Evolutionary conservation across 208 protist genomes (phyloP).

Genomic region (Angomonas ambiguus): DNA sequence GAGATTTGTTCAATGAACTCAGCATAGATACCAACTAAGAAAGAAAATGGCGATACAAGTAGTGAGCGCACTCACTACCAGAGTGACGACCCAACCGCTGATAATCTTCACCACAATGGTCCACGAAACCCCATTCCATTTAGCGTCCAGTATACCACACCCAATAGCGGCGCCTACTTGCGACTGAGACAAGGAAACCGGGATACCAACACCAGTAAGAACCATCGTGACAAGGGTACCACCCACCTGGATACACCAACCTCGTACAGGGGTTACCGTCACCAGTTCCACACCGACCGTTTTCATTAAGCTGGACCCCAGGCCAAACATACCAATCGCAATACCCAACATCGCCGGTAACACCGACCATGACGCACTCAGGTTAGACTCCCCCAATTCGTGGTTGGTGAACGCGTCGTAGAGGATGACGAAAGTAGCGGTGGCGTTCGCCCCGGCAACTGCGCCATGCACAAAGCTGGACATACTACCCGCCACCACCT

Average conservation of each 20-base stretch:
- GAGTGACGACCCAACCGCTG: constrained; percentile 67
- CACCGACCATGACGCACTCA: constrained; percentile 64
- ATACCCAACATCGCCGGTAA: constrained; percentile 79
- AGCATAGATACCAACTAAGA: constrained; percentile 33
- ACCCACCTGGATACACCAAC: constrained; percentile 80
- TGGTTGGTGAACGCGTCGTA: constrained; percentile 74
- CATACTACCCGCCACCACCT: constrained; percentile 83
- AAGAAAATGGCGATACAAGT: constrained; percentile 50
- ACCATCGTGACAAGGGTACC: constrained; percentile 79
- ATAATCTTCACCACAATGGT: constrained; percentile 64
- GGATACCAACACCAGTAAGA: constrained; percentile 74
- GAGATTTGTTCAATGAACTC: too few species aligned
- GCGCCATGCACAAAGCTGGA: constrained; percentile 84
- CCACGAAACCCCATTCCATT: constrained; percentile 60
- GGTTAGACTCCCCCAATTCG: constrained; percentile 37
- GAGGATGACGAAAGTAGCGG: constrained; percentile 69
- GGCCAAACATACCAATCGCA: constrained; percentile 76
- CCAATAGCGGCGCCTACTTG: constrained; percentile 76
- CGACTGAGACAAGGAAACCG: constrained; percentile 77
- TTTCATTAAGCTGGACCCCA: constrained; percentile 77
- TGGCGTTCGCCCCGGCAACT: constrained; percentile 81
- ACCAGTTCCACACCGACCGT: constrained; percentile 82
- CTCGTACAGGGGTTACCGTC: constrained; percentile 74
- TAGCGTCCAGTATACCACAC: constrained; percentile 69
- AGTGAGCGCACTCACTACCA: constrained; percentile 62